Base-by-base conservation (phyloP, 2,329 filamentous ascomycete species). In the Stemphylium lycopersici region DNA sequence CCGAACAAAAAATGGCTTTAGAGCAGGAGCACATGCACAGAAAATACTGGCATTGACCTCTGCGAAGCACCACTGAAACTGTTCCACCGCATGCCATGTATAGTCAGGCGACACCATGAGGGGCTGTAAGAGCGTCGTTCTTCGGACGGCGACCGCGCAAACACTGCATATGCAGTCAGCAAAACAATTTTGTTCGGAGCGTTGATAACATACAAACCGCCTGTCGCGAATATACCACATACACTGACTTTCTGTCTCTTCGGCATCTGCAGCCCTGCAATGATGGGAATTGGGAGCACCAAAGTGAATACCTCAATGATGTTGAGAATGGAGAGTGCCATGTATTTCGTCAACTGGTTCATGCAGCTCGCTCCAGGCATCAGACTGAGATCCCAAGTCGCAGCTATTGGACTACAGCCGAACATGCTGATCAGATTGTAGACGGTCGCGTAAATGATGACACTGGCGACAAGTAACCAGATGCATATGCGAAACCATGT, bases 1-100 rank as follows among this genome's bases (percentile, higher is more conserved):
- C 34, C 15, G 44, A 12, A 15, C 20, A 6, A 47, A 47, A 13
- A 47, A 47, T 6, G 44, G 44, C 12, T 37, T 47, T 7, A 47
- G 33, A 15, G 44, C 44, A 18, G 44, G 44, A 31, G 44, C 34
- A 5, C 44, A 47, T 31, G 44, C 44, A 16, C 44, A 47, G 3
- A 47, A 6, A 13, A 47, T 47, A 12, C 44, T 36, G 1, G 44
- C 44, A 38, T 38, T 47, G 12, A 47, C 44, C 29, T 47, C 44
- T 10, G 22, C 44, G 8, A 47, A 29, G 6, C 44, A 29, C 44
- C 44, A 47, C 11, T 47, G 32, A 2, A 39, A 29, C 4, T 38
- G 44, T 15, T 38, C 44, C 3, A 47, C 44, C 4, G 44, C 44
- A 8, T 47, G 34, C 33, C 44, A 47, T 10, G 44, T 47, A 6